phyloP scores from a whole-genome alignment of 805 yeast species.

The Pichia cabralensis region DNA sequence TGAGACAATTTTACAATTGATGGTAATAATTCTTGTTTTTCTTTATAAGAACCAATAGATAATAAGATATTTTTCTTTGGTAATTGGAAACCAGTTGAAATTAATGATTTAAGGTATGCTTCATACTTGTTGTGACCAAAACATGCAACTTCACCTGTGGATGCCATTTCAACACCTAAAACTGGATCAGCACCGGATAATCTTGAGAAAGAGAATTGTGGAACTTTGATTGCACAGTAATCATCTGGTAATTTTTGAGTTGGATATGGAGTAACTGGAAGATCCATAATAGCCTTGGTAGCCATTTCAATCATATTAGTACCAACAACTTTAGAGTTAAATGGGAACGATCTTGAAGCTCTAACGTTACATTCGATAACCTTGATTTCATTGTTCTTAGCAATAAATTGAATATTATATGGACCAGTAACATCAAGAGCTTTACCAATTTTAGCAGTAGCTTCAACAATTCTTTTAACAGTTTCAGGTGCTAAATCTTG shows the following conservation, averaged over 20 bases:
- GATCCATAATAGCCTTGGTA: conserved; percentile 86
- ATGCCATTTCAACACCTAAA: conserved; percentile 97
- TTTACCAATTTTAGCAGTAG: conserved; percentile 91
- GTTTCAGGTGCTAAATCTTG: conserved; percentile 91
- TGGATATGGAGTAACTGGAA: conserved; percentile 85
- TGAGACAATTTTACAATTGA: conserved; percentile 70
- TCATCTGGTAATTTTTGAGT: conserved; percentile 81
- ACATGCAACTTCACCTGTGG: conserved; percentile 97
- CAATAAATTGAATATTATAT: conserved; percentile 92
- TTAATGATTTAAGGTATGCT: conserved; percentile 89
- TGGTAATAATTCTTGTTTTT: conserved; percentile 88
- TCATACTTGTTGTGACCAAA: conserved; percentile 95
- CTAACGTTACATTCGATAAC: conserved; percentile 98
- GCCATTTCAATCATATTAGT: conserved; percentile 96
- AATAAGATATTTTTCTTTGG: conserved; percentile 92
- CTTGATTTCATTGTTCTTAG: conserved; percentile 90
- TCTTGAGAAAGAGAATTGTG: conserved; percentile 95
- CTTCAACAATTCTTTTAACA: conserved; percentile 81
- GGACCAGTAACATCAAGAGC: conserved; percentile 97
- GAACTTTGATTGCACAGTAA: conserved; percentile 93
- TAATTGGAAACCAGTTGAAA: conserved; percentile 89
- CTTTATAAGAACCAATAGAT: conserved; percentile 95
- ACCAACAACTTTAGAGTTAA: conserved; percentile 94
- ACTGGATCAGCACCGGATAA: conserved; percentile 97
- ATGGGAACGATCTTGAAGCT: conserved; percentile 99